These are phyloP conservation scores for Diatrype stigma DNA, from an alignment of 2,329 filamentous ascomycete species.

Conservation along the genomic window DNA sequence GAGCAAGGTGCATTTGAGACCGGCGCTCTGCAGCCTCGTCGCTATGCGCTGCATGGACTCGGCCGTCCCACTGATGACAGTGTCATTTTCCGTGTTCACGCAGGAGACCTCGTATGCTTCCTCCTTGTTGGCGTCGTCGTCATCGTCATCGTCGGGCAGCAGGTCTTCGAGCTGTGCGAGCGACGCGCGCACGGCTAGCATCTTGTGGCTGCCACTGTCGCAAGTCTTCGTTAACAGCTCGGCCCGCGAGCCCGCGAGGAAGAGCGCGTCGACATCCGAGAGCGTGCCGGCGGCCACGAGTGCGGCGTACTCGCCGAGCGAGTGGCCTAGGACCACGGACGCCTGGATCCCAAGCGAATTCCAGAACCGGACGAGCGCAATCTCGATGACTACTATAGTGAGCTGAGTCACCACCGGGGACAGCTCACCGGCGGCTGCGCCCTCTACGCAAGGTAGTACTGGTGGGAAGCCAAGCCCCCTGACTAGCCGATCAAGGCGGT, in stretches of 20 bases:
- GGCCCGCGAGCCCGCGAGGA: conserved; percentile 62
- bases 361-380: conserved; percentile 49
- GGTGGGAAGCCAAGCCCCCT: conserved; percentile 32
- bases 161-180: conserved; percentile 45
- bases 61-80: conserved; percentile 56
- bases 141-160: no score
- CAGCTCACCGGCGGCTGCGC: no score
- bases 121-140: conserved; percentile 26
- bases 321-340: conserved; percentile 53
- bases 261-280: conserved; percentile 62
- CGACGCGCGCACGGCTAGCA: conserved; percentile 39
- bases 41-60: no score
- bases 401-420: conserved; percentile 35
- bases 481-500: conserved; percentile 27
- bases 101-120: conserved; percentile 53
- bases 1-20: conserved; percentile 49
- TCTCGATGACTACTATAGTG: conserved; percentile 44
- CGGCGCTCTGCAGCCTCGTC: conserved; percentile 30
- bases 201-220: conserved; percentile 56
- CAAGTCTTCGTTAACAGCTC: conserved; percentile 58
- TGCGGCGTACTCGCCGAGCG: conserved; percentile 67
- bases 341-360: conserved; percentile 44
- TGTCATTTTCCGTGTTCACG: conserved; percentile 67
- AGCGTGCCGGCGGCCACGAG: conserved; percentile 64
- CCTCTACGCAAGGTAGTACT: conserved; percentile 15